These are phyloP conservation scores for Schrenkiella parvula DNA, from an alignment of 345 rosid genomes.

Conservation along the genomic window DNA sequence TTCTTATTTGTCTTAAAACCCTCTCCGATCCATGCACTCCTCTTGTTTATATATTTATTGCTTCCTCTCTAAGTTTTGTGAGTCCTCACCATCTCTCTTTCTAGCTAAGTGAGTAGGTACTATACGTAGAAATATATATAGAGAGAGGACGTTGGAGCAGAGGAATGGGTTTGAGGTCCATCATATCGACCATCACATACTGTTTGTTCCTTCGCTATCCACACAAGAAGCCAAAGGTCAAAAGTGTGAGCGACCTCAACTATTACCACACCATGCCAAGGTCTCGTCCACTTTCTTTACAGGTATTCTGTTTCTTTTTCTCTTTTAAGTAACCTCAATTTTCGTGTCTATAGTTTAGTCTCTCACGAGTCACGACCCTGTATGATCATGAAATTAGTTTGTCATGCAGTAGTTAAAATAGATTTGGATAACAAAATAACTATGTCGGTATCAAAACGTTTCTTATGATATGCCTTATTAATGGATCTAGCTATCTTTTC, in stretches of 20 bases:
- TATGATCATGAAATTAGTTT: neutral
- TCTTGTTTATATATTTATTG: constrained; percentile 28
- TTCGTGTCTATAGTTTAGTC: neutral
- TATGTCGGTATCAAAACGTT: neutral
- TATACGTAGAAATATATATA: neutral
- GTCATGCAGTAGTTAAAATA: neutral
- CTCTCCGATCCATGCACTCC: constrained; percentile 18
- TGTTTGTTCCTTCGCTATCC: constrained; percentile 52
- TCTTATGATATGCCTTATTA: neutral
- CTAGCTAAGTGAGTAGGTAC: constrained; percentile 19
- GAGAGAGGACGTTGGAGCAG: constrained; percentile 23
- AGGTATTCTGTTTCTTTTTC: constrained; percentile 43
- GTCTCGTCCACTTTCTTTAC: constrained; percentile 79
- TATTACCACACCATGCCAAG: constrained; percentile 52
- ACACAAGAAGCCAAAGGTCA: constrained; percentile 28
- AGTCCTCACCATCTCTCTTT: constrained; percentile 11
- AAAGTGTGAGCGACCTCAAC: constrained; percentile 24
- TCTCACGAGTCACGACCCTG: neutral
- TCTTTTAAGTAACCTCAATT: neutral
- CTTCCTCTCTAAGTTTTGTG: constrained; percentile 19
- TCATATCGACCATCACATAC: constrained; percentile 52
- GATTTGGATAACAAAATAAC: neutral
- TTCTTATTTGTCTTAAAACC: constrained; percentile 18
- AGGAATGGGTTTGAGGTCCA: constrained; percentile 44
- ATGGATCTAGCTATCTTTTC: neutral